A percentile compares a stretch with the other conserved stretches of the same genome.
Conservation (phyloP, 306 rosid species). For the Neltuma alba region DNA sequence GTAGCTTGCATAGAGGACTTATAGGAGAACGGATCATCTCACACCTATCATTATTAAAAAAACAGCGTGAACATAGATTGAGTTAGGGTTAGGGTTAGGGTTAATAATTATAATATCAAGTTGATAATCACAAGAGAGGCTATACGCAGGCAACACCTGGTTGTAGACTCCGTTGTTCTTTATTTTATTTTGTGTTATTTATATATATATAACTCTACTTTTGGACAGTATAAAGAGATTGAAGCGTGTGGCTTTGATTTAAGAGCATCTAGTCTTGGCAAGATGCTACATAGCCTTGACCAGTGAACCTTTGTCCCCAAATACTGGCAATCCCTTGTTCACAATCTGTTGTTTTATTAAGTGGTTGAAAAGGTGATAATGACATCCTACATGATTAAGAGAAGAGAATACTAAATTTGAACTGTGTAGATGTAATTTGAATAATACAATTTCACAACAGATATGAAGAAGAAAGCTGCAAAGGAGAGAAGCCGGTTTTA, state of each 20-base stretch:
- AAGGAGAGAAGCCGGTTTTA: neutral
- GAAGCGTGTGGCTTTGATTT: constrained; percentile 37
- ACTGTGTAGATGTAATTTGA: neutral
- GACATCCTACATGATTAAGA: neutral
- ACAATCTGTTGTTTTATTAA: neutral
- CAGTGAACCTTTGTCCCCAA: neutral
- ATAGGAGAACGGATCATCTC: constrained; percentile 5
- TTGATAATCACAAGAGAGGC: constrained; percentile 37
- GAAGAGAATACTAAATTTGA: neutral
- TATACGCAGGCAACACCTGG: constrained; percentile 16
- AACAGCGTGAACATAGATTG: constrained; percentile 35
- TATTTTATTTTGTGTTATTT: neutral
- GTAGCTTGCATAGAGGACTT: neutral
- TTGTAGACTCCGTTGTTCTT: constrained; percentile 43
- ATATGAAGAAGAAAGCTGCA: neutral
- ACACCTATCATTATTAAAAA: neutral
- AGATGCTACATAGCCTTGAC: constrained; percentile 35
- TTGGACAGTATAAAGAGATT: constrained; percentile 32
- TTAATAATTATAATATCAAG: neutral
- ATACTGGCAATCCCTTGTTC: neutral
- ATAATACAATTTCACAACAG: neutral
- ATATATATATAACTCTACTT: constrained; percentile 20
- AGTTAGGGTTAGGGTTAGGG: constrained; percentile 22
- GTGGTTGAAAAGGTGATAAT: neutral
- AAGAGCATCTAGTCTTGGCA: constrained; percentile 38